Percentiles rank a stretch among this genome's conserved stretches.
phyloP scores from a whole-genome alignment of 345 rosid species.

The Hibiscus tridactylites region DNA sequence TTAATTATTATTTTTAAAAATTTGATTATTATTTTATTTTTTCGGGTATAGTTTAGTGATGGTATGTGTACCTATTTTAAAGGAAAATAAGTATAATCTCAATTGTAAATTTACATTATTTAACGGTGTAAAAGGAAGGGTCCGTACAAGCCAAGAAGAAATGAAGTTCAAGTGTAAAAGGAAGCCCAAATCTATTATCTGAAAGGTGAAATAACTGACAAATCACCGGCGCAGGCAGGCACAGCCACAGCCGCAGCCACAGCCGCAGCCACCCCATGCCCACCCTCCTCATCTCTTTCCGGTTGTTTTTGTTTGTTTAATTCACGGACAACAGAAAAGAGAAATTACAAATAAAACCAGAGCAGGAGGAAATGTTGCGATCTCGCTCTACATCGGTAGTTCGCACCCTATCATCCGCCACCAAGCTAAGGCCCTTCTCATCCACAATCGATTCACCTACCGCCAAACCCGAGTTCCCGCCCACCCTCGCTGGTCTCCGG shows the following conservation, averaged over 20 bases:
- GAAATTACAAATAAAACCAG: not conserved
- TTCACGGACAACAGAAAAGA: not conserved
- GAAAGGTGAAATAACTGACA: not conserved
- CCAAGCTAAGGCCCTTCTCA: slow-evolving; percentile 23
- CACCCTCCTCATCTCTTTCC: not conserved
- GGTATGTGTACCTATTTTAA: too few relatives aligned
- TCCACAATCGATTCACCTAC: slow-evolving; percentile 27
- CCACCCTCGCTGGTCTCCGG: slow-evolving; percentile 66
- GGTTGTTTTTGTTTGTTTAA: not conserved
- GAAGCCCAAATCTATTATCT: not conserved
- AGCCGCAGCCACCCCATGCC: not conserved
- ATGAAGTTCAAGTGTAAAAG: not conserved
- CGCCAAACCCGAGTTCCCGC: slow-evolving; percentile 32
- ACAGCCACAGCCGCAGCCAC: not conserved
- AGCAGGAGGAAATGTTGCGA: not conserved
- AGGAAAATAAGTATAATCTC: too few relatives aligned
- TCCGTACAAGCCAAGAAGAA: not conserved
- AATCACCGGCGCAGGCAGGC: not conserved
- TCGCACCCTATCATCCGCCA: slow-evolving; percentile 22
- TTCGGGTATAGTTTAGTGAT: too few relatives aligned
- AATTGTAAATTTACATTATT: too few relatives aligned
- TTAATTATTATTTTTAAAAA: too few relatives aligned
- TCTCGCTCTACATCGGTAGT: slow-evolving; percentile 18
- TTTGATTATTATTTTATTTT: too few relatives aligned
- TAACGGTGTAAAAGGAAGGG: too few relatives aligned